Base-by-base conservation (phyloP, 306 rosid genomes). In the Lagenaria siceraria region DNA sequence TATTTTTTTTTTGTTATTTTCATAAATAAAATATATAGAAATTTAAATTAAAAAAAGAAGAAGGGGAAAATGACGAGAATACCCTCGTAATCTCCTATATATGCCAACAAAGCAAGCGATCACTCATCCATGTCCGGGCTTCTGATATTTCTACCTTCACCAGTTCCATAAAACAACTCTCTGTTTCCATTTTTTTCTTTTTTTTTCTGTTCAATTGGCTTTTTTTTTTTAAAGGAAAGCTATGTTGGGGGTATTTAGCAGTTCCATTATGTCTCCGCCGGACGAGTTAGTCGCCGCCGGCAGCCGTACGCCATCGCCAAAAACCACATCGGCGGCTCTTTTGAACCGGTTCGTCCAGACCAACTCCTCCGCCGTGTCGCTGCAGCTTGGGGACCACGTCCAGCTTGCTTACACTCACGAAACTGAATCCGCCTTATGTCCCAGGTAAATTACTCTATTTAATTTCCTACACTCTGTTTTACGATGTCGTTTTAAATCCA, bases 271-370 rank as follows among this genome's bases (percentile, higher is more conserved):
- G 19, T 89, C 96, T 0, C 95, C 97, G 43, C 97, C 97, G 31
- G 98, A 92, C 10, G 97, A 95, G 90, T 85, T 95, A 0, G 91
- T 95, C 3, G 89, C 93, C 58, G 98, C 97, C 77, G 97, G 97
- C 18, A 78, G 96, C 88, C 81, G 96, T 19, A 95, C 98, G 0
- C 98, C 98, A 14, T 95, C 98, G 0, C 96, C 98, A 1, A 95
- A 95, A 84, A 87, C 33, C 52, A 83, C 86, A 15, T 78, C 97
- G 52, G 61, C 82, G 10, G 77, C 89, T 25, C 89, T 95, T 68
- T 13, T 87, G 56, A 86, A 87, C 78, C 96, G 93, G 46, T 95
- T 95, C 81, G 69, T 84, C 3, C 77, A 85, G 74, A 80, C 42
- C 64, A 88, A 88, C 74, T 71, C 75, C 4, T 86, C 90, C 15